Percentiles rank a stretch among this genome's conserved stretches.
Conservation (phyloP, 495 filamentous ascomycete species). For the Neurospora sublineolata region DNA sequence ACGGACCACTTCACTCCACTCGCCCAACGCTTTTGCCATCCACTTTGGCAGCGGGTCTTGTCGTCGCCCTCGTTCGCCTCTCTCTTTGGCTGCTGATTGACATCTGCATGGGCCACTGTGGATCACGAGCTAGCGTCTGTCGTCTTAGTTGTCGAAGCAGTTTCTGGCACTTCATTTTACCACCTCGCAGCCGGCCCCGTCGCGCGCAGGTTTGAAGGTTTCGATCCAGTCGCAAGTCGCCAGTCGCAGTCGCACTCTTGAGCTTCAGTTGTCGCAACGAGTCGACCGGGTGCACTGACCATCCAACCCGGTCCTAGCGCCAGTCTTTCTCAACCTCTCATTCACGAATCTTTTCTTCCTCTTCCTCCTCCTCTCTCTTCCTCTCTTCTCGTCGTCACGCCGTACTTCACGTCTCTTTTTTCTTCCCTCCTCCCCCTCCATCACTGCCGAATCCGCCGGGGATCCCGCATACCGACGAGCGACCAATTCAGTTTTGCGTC, state of each 20-base stretch:
- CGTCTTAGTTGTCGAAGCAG: background rate
- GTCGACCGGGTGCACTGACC: slow-evolving; percentile 1
- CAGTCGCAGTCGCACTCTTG: slow-evolving; percentile 1
- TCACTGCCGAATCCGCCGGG: slow-evolving; percentile 17
- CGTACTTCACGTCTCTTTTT: slow-evolving; percentile 3
- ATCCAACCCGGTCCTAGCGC: slow-evolving; percentile 9
- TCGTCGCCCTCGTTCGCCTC: background rate
- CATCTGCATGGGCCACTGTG: background rate
- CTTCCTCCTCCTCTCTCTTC: slow-evolving; percentile 13
- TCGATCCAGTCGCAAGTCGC: background rate
- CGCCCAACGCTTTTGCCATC: background rate
- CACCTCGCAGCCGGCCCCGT: background rate
- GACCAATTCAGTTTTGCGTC: slow-evolving; percentile 33
- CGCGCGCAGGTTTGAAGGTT: background rate
- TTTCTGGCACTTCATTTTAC: background rate
- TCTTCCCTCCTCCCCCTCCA: slow-evolving; percentile 9
- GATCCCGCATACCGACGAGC: slow-evolving; percentile 21
- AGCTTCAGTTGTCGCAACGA: slow-evolving; percentile 12
- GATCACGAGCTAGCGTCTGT: background rate
- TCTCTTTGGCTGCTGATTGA: background rate
- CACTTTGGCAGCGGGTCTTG: background rate
- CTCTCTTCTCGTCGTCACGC: slow-evolving; percentile 12
- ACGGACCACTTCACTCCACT: background rate
- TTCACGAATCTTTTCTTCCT: slow-evolving; percentile 16
- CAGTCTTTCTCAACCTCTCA: slow-evolving; percentile 4